Conservation (phyloP, 129 eudicot genomes). For the Flaveria robusta region DNA sequence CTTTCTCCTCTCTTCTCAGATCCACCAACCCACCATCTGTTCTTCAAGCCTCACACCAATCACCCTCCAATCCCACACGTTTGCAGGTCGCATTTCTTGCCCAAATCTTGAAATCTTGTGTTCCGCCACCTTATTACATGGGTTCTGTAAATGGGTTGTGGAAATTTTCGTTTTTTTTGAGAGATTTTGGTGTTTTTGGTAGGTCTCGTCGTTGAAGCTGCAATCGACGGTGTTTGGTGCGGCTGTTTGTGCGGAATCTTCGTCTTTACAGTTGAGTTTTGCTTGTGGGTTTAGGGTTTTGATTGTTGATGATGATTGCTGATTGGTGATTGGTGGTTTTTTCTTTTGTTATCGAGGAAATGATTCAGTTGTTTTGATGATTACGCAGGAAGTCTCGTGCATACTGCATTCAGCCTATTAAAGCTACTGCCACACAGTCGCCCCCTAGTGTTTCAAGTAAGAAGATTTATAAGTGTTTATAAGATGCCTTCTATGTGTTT, state of each 20-base stretch:
- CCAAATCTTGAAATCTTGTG: not conserved
- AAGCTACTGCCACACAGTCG: slow-evolving; percentile 79
- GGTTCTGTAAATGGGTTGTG: too few relatives aligned
- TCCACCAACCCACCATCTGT: slow-evolving; percentile 41
- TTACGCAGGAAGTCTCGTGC: slow-evolving; percentile 45
- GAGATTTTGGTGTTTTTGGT: slow-evolving; percentile 2
- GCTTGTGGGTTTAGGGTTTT: not conserved
- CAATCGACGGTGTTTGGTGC: slow-evolving; percentile 54
- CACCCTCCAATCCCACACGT: slow-evolving; percentile 23
- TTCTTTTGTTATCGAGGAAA: not conserved
- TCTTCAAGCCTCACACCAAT: slow-evolving; percentile 28
- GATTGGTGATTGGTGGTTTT: not conserved
- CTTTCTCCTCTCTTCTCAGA: slow-evolving; percentile 53
- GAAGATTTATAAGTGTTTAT: slow-evolving; percentile 13
- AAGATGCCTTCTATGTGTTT: slow-evolving; percentile 6
- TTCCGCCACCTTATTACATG: not conserved
- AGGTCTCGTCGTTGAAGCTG: slow-evolving; percentile 51
- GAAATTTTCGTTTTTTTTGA: not conserved
- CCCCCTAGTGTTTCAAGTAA: slow-evolving; percentile 72
- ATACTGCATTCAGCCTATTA: slow-evolving; percentile 49
- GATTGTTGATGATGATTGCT: not conserved
- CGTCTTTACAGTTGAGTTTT: slow-evolving; percentile 67
- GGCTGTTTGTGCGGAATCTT: slow-evolving; percentile 33
- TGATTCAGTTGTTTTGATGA: not conserved
- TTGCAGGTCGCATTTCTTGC: slow-evolving; percentile 30